Conservation (phyloP, 768 basidiomycete species). For the button mushroom (Agaricus bisporus) region DNA sequence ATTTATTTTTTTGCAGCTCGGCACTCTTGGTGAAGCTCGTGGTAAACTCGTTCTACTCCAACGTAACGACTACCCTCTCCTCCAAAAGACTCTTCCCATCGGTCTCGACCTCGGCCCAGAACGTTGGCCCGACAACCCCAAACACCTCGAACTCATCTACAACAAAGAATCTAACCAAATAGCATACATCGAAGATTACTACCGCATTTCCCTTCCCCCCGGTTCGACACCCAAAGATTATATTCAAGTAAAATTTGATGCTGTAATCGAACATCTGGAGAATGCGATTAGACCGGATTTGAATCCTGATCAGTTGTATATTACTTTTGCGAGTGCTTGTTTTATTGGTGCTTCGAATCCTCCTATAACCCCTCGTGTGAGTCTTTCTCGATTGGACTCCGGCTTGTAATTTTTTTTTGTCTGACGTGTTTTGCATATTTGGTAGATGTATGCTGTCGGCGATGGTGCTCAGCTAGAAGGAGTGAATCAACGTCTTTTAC, state of each 20-base stretch:
- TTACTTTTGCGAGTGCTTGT: conserved; percentile 39
- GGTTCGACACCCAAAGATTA: conserved; percentile 30
- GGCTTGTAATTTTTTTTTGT: no score
- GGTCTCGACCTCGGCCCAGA: conserved; percentile 38
- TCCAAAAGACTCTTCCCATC: conserved; percentile 30
- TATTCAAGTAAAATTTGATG: conserved; percentile 37
- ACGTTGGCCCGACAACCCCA: conserved; percentile 45
- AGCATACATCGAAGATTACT: conserved; percentile 45
- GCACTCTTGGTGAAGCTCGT: conserved; percentile 44
- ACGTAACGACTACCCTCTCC: conserved; percentile 36
- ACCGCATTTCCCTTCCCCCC: conserved; percentile 28
- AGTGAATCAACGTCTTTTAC: conserved; percentile 38
- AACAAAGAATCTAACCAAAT: conserved; percentile 29
- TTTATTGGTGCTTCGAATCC: conserved; percentile 11
- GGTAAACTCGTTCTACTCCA: conserved; percentile 47
- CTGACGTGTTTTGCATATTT: background rate
- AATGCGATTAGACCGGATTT: conserved; percentile 31
- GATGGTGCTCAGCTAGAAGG: conserved; percentile 28
- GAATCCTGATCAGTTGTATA: conserved; percentile 37
- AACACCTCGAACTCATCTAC: conserved; percentile 37
- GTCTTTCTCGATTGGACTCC: background rate
- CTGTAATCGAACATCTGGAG: conserved; percentile 32
- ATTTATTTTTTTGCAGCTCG: conserved; percentile 29
- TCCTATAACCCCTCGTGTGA: background rate
- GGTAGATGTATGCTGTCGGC: conserved; percentile 38